Base-by-base conservation (phyloP, 108 stramenopile genomes). In the Asterionellopsis glacialis region DNA sequence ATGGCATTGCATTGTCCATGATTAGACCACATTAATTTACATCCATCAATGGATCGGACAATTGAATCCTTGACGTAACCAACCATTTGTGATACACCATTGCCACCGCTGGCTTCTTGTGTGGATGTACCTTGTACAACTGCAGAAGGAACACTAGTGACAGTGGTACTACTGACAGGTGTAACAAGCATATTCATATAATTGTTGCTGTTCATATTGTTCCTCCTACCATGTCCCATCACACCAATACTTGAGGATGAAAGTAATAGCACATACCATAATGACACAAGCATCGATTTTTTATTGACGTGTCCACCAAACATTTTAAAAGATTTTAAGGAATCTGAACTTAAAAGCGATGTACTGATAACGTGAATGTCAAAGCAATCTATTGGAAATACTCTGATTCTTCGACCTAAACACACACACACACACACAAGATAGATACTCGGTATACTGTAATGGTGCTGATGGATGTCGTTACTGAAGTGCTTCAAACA, bases 1-100 rank as follows among this genome's bases (percentile, higher is more conserved):
- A 91, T 86, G 27, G 57, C 65, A 52, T 88, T 91, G 77, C 90
- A 91, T 22, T 74, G 67, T 10, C 69, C 65, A 58, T 91, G 83
- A 60, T 86, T 77, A 9, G 42, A 25, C 69, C 83, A 84, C 77
- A 87, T 72, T 61, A 75, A 59, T 26, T 48, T 59, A 12, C 74
- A 45, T 12, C 85, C 83, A 59, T 83, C 68, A 49, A 81, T 70
- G 53, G 83, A 80, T 45, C 77, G 67, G 45, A 77, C 61, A n/a
- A 85, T 21, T 13, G 83, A 82, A 64, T 87, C 84, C 62, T 83
- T 87, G 53, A 85, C 67, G 65, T 84, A 87, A 4, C 67, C 70
- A 14, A 65, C 48, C 23, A 87, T 56, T 67, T 84, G 83, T 7
- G 69, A 18, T n/a, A 83, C 65, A 33, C 33, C 68, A 59, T 85